These are phyloP conservation scores for Hypoxylon sp. DNA, from an alignment of 2,329 filamentous ascomycete genomes.

Conservation along the genomic window DNA sequence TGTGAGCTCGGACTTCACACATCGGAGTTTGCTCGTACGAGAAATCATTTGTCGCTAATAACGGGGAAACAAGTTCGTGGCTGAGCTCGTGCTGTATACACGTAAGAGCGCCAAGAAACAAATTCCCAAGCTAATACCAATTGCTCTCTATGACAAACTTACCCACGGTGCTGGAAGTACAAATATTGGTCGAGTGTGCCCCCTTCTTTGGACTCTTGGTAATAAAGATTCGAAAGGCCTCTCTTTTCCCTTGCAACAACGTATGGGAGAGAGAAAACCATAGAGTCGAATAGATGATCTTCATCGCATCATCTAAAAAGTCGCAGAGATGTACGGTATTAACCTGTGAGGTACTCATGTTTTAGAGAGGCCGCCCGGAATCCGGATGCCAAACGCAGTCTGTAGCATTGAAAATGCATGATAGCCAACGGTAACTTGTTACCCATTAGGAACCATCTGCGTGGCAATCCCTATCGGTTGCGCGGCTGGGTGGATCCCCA, in stretches of 20 bases:
- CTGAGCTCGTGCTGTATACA: background rate
- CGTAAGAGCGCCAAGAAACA: background rate
- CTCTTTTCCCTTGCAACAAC: no score
- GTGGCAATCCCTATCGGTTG: constrained; percentile 21
- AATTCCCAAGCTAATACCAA: background rate
- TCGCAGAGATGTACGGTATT: constrained; percentile 2
- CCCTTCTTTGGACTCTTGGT: no score
- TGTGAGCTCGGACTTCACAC: background rate
- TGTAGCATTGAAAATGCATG: constrained; percentile 6
- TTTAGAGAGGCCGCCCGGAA: constrained; percentile 8
- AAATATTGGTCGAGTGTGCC: no score
- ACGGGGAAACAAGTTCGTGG: background rate
- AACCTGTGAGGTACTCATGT: background rate
- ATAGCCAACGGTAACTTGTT: constrained; percentile 4
- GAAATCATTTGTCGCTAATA: background rate
- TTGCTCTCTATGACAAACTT: no score
- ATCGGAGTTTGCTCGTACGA: background rate
- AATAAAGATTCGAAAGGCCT: no score
- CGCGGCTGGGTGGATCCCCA: constrained; percentile 17
- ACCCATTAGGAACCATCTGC: constrained; percentile 2
- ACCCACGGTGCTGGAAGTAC: no score
- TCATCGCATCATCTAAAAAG: no score
- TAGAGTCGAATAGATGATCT: background rate
- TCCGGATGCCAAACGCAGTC: background rate
- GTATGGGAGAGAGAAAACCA: no score